These are phyloP conservation scores for Haplosporangium sp. DNA, from an alignment of 371 early-diverging fungal genomes.

Conservation along the genomic window DNA sequence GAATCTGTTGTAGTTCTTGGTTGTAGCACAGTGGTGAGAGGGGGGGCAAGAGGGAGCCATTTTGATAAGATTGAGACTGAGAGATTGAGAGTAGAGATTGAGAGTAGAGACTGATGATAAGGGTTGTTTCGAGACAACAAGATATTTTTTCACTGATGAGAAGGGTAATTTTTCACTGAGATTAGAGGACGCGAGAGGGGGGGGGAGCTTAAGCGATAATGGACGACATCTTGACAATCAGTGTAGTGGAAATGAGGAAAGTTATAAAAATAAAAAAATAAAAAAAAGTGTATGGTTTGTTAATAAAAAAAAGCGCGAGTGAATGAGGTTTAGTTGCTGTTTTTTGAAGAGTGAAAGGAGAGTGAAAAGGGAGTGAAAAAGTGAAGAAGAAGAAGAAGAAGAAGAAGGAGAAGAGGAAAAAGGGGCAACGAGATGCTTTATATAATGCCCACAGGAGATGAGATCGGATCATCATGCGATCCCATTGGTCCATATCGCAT, in stretches of 20 bases:
- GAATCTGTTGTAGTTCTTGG: constrained; percentile 22
- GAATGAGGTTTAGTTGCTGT: background rate
- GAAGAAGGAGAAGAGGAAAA: constrained; percentile 6
- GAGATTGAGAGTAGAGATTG: constrained; percentile 4
- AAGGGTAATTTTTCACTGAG: constrained; percentile 16
- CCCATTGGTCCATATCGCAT: background rate
- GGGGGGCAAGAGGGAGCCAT: constrained; percentile 56
- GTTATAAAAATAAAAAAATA: constrained; percentile 21
- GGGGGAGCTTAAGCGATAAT: constrained; percentile 50
- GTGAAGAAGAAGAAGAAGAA: constrained; percentile 20
- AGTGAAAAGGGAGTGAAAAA: constrained; percentile 17
- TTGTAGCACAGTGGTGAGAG: constrained; percentile 31
- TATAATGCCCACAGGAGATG: background rate
- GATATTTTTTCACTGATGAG: constrained; percentile 13
- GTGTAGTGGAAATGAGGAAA: constrained; percentile 20
- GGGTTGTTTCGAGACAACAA: constrained; percentile 6
- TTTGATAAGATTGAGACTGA: constrained; percentile 30
- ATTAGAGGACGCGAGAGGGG: constrained; percentile 18
- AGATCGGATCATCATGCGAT: constrained; percentile 11
- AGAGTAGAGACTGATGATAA: constrained; percentile 17
- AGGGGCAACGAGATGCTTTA: background rate
- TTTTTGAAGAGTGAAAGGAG: background rate
- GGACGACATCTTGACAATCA: constrained; percentile 50
- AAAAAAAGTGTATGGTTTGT: background rate
- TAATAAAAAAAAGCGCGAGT: background rate